These are phyloP conservation scores for Globisporangium spiculum DNA, from an alignment of 352 stramenopile genomes.

Conservation along the genomic window DNA sequence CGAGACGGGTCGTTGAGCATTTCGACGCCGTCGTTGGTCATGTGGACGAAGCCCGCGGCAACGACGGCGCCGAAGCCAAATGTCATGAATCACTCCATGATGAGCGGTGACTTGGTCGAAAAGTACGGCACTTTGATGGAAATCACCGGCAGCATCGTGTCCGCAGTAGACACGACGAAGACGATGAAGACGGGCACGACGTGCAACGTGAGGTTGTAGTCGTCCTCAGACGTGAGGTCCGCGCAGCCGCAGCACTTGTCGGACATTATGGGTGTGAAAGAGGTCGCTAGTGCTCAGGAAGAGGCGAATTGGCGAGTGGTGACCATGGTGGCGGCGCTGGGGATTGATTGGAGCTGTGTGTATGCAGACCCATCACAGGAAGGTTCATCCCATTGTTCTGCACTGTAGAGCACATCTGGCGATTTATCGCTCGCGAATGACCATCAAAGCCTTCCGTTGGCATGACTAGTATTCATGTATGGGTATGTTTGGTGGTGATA, in stretches of 20 bases:
- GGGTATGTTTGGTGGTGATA: neutral
- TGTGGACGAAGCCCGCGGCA: conserved; percentile 69
- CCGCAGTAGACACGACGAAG: conserved; percentile 41
- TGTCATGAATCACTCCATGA: conserved; percentile 50
- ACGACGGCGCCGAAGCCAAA: conserved; percentile 72
- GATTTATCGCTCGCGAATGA: neutral
- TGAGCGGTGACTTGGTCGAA: conserved; percentile 29
- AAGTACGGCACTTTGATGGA: conserved; percentile 33
- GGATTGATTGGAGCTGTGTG: neutral
- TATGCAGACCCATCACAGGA: neutral
- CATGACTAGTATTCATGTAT: neutral
- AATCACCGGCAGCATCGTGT: conserved; percentile 45
- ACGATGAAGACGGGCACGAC: conserved; percentile 54
- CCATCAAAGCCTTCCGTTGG: neutral
- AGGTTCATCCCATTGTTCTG: neutral
- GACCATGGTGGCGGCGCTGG: neutral
- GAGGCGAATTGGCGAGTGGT: neutral
- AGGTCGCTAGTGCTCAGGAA: neutral
- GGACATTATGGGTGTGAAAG: conserved; percentile 21
- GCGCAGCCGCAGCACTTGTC: conserved; percentile 43
- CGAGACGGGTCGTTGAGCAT: conserved; percentile 53
- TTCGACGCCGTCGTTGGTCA: conserved; percentile 58
- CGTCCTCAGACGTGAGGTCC: conserved; percentile 24
- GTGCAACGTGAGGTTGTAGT: conserved; percentile 54
- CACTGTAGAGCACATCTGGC: neutral